Evolutionary conservation across 371 early-diverging fungal genomes (phyloP).

Genomic region (Mucor indicus): DNA sequence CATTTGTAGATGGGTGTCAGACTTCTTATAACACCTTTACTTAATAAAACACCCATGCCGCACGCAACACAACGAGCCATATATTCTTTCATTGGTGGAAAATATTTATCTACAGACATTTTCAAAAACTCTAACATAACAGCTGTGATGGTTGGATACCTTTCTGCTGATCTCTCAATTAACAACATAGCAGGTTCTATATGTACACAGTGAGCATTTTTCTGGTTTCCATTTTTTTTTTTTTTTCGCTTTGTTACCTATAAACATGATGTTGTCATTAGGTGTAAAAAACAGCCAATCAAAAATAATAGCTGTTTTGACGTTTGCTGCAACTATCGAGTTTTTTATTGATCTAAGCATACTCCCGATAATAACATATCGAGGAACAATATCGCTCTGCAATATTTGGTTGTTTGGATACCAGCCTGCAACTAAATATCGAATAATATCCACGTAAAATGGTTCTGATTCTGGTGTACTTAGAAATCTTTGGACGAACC

Average conservation of each 20-base stretch:
- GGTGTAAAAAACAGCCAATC: constrained; percentile 79
- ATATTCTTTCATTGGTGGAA: constrained; percentile 48
- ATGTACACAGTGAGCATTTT: not conserved
- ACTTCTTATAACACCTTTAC: constrained; percentile 63
- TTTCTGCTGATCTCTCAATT: constrained; percentile 67
- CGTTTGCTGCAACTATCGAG: constrained; percentile 59
- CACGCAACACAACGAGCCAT: constrained; percentile 49
- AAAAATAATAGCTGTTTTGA: constrained; percentile 69
- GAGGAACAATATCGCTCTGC: constrained; percentile 72
- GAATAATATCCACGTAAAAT: constrained; percentile 68
- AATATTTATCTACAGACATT: constrained; percentile 56
- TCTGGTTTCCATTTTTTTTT: not conserved
- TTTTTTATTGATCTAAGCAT: constrained; percentile 55
- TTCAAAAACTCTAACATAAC: constrained; percentile 65
- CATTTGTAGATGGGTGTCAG: constrained; percentile 34
- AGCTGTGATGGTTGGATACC: constrained; percentile 63
- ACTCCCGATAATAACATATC: constrained; percentile 70
- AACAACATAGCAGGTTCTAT: constrained; percentile 73
- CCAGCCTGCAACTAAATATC: constrained; percentile 74
- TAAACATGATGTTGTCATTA: constrained; percentile 75
- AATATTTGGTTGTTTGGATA: constrained; percentile 78
- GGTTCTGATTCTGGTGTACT: constrained; percentile 60
- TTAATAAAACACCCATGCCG: constrained; percentile 58
- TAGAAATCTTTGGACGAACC: constrained; percentile 69
- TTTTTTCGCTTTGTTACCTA: constrained; percentile 38